phyloP scores from a whole-genome alignment of 139 green algal genomes.

The Limnomonas spitsbergensis region DNA sequence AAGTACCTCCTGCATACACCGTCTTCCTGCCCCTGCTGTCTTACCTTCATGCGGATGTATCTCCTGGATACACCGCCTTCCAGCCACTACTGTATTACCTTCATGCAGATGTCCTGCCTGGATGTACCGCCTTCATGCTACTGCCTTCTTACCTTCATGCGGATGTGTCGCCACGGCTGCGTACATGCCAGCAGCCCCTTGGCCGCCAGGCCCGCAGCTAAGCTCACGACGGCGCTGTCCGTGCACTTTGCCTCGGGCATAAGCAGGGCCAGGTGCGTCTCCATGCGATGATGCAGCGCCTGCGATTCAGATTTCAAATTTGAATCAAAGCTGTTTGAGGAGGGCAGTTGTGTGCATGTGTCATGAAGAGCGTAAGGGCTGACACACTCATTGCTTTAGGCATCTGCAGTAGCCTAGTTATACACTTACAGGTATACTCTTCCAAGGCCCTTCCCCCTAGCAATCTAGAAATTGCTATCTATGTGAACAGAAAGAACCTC shows the following conservation, averaged over 20 bases:
- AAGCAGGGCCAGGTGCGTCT: conserved; percentile 32
- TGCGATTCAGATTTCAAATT: conserved; percentile 17
- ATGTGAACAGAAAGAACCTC: too few species aligned
- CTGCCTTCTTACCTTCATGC: neutral
- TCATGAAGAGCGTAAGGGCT: neutral
- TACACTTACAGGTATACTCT: too few species aligned
- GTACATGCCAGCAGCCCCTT: conserved; percentile 28
- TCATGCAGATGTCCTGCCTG: neutral
- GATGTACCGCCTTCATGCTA: neutral
- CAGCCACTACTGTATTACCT: too few species aligned
- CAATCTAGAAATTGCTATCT: too few species aligned
- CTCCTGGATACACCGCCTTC: too few species aligned
- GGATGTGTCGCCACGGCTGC: conserved; percentile 19
- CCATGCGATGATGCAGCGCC: conserved; percentile 34
- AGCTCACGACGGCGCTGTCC: conserved; percentile 30
- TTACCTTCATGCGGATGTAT: too few species aligned
- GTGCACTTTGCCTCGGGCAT: conserved; percentile 12
- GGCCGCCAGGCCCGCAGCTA: conserved; percentile 39
- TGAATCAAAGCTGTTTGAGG: neutral
- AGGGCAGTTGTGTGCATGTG: neutral
- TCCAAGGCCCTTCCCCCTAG: too few species aligned
- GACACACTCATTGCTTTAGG: too few species aligned
- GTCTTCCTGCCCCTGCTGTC: too few species aligned
- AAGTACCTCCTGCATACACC: too few species aligned
- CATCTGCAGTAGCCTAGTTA: too few species aligned